Evolutionary conservation across 352 stramenopile genomes (phyloP), one percentile per base, ranked within the genome.

Genomic region (Saprolegnia parasitica): DNA sequence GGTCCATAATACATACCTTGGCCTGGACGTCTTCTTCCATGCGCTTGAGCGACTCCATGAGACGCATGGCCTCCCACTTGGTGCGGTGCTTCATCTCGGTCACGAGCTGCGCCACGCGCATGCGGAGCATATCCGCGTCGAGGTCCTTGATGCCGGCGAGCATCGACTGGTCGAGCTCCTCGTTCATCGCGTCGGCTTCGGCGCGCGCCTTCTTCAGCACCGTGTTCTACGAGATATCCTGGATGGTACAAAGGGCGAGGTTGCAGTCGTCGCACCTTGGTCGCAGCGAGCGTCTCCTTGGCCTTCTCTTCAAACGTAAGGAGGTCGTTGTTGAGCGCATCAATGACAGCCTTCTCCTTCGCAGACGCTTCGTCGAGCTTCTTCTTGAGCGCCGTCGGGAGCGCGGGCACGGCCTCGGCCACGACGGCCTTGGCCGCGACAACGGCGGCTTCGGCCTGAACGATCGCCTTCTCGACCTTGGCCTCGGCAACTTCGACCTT

Each of bases 11-110:
- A 6, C 57, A 23, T n/a, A 81, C 77, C 77, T 92, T 89, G 70
- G 83, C 88, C 71, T 91, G 81, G 0, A 83, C 75, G 50, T 91
- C 82, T 58, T 90, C 80, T 68, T 93, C 83, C 84, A 93, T 91
- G 63, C 80, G 81, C 10, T 79, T 80, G 56, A 93, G 71, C 20
- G 85, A 84, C 62, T 93, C 85, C 24, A 90, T 61, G 45, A 93
- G 65, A 49, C 83, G 81, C 50, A 90, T 81, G 32, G 85, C 83
- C 71, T 93, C 85, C 85, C 85, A 93, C 72, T 93, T 91, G 20
- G 85, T 87, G 21, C 85, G 85, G 74, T 93, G 82, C 81, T 93
- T 93, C 85, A 93, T 93, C 74, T 93, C 85, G 4, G 83, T 91
- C 61, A 83, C 80, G 23, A 93, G 66, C 64, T 93, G 85, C 2